Conservation (phyloP, 768 basidiomycete genomes). For the Collybiopsis confluens region DNA sequence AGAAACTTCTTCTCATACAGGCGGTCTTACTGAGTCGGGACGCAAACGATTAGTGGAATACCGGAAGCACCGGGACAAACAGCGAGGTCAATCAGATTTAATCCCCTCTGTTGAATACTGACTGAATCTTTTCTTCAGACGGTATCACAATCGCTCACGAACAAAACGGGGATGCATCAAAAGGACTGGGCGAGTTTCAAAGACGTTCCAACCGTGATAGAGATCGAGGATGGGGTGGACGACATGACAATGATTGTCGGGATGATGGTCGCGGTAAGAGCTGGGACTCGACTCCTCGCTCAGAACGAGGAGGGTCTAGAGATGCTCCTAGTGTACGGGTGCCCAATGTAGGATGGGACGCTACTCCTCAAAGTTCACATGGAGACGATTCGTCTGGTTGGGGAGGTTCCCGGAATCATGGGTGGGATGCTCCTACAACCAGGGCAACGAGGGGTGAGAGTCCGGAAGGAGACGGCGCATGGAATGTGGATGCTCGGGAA, state of each 20-base stretch:
- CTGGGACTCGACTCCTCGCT: constrained; percentile 64
- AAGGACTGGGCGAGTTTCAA: constrained; percentile 90
- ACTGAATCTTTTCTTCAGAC: constrained; percentile 38
- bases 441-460: constrained; percentile 61
- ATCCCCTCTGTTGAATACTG: not conserved
- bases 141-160: constrained; percentile 65
- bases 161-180: constrained; percentile 51
- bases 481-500: constrained; percentile 73
- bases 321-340: constrained; percentile 84
- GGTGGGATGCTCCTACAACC: constrained; percentile 87
- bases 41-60: constrained; percentile 74
- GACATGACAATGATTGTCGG: constrained; percentile 29
- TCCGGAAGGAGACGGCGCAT: constrained; percentile 60
- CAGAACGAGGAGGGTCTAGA: constrained; percentile 44
- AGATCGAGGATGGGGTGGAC: constrained; percentile 44
- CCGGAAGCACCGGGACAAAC: constrained; percentile 63
- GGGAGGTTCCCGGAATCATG: constrained; percentile 48
- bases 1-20: constrained; percentile 92
- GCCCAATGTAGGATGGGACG: constrained; percentile 92
- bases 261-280: constrained; percentile 17
- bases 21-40: constrained; percentile 79
- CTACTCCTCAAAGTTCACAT: constrained; percentile 67
- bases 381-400: constrained; percentile 60
- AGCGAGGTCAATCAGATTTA: constrained; percentile 48
- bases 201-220: constrained; percentile 81